Conservation (phyloP, 345 rosid genomes). For the Brassica incana region DNA sequence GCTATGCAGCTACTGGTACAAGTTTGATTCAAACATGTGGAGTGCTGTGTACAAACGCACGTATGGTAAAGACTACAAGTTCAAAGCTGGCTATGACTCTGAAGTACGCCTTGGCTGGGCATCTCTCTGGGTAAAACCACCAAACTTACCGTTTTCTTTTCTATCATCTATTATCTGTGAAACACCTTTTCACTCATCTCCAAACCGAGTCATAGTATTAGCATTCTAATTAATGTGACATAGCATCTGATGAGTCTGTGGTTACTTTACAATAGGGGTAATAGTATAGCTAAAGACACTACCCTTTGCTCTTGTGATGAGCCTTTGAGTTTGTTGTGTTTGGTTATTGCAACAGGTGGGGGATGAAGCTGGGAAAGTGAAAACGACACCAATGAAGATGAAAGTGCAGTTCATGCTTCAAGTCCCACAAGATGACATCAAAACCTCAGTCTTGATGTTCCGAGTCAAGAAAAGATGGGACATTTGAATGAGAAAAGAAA, state of each 20-base stretch:
- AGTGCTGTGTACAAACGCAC: constrained; percentile 92
- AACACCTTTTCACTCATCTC: not conserved
- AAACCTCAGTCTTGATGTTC: constrained; percentile 66
- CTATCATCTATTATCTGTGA: constrained; percentile 31
- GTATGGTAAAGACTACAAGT: constrained; percentile 77
- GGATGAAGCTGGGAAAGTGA: constrained; percentile 74
- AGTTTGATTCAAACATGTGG: constrained; percentile 82
- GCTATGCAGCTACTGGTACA: constrained; percentile 78
- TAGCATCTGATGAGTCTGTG: not conserved
- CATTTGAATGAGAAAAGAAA: constrained; percentile 49
- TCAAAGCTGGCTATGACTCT: constrained; percentile 93
- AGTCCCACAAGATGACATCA: constrained; percentile 87
- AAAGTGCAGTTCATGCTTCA: constrained; percentile 94
- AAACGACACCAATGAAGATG: constrained; percentile 83
- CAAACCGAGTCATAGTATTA: not conserved
- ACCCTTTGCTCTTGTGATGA: not conserved
- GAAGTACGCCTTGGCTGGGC: constrained; percentile 92
- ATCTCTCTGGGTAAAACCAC: constrained; percentile 78
- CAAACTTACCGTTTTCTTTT: not conserved
- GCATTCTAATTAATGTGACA: not conserved
- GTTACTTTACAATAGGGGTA: not conserved
- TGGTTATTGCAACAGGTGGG: constrained; percentile 56
- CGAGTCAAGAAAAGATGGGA: constrained; percentile 97
- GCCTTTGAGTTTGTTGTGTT: not conserved
- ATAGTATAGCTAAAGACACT: not conserved